Percentiles rank a stretch among this genome's conserved stretches.
phyloP scores from a whole-genome alignment of 306 rosid genomes.

The Erythrophleum fordii region DNA sequence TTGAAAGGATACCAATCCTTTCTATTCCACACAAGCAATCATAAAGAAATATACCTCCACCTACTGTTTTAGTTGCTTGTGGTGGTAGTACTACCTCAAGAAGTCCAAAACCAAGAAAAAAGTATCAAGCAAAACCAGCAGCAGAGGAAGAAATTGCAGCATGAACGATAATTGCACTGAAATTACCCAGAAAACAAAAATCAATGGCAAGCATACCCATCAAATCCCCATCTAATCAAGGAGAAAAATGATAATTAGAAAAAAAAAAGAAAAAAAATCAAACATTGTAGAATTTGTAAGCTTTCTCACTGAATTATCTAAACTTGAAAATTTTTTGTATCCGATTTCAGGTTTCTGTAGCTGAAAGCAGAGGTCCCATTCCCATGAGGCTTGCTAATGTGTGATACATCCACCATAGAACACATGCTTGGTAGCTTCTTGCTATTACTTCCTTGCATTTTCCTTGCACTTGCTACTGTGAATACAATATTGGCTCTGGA shows the following conservation, averaged over 20 bases:
- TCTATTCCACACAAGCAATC: too few relatives aligned
- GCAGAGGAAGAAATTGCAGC: constrained; percentile 57
- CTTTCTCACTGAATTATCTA: constrained; percentile 35
- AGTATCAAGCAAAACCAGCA: constrained; percentile 64
- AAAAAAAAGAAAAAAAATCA: too few relatives aligned
- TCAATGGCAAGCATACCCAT: constrained; percentile 57
- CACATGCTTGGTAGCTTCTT: constrained; percentile 70
- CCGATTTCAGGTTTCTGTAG: constrained; percentile 69
- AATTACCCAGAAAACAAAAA: constrained; percentile 54
- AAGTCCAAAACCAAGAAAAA: constrained; percentile 58
- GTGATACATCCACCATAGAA: constrained; percentile 70
- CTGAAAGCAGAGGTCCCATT: constrained; percentile 50
- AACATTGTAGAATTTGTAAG: neutral
- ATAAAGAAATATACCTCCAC: constrained; percentile 49
- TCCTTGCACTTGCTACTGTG: constrained; percentile 47
- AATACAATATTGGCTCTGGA: too few relatives aligned
- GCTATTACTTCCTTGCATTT: constrained; percentile 55
- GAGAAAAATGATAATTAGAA: constrained; percentile 54
- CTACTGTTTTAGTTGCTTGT: constrained; percentile 53
- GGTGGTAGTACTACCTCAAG: constrained; percentile 49
- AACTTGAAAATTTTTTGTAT: constrained; percentile 51
- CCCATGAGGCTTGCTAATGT: constrained; percentile 46
- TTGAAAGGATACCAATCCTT: too few relatives aligned
- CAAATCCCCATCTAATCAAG: too few relatives aligned
- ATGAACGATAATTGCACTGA: constrained; percentile 45